Base-by-base conservation (phyloP, 768 basidiomycete species). In the Leccinum subtestaceum region DNA sequence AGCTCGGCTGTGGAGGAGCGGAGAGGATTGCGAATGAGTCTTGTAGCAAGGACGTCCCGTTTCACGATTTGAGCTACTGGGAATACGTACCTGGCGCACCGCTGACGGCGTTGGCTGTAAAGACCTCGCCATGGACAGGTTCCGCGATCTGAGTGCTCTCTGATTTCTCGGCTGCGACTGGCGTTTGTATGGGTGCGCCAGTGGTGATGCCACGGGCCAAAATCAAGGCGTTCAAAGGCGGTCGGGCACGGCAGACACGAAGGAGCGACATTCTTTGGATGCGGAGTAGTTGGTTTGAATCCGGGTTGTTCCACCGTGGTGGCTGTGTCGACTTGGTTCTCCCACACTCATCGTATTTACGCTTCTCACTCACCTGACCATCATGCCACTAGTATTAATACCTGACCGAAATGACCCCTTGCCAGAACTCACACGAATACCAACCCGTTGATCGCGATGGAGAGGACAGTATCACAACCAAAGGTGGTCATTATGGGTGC, bases 61-160 rank as follows among this genome's bases (percentile, higher is more conserved):
- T 10, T 8, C 21, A 25, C 23, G 15, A 27, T 25, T 19, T 32
- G 13, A 23, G 34, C 12, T 19, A 21, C 29, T 7, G 11, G 36
- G 47, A 58, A 56, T 4, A 74, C 85, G 63, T 73, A 94, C 93
- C 70, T 57, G 93, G 93, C 61, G 92, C 93, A 65, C 93, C 93
- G 61, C 91, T 94, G 64, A 93, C 84, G 5, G 84, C 80, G 68
- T 95, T 92, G 47, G 93, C 93, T 48, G 87, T 83, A 64, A 90
- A 72, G 57, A 92, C 79, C 70, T 88, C 88, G 32, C 70, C 62
- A 51, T 81, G 81, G 57, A 78, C 74, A 31, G 81, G 78, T 55
- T 78, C 79, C 47, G 75, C 75, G 58, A 77, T 77, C 60, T 78
- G 71, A 57, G 60, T 76, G 58, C 55, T 74, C 60, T 59, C 72